Evolutionary conservation across 768 basidiomycete genomes (phyloP), one percentile per base, ranked within the genome.

Genomic region (Amanita brunnescens): DNA sequence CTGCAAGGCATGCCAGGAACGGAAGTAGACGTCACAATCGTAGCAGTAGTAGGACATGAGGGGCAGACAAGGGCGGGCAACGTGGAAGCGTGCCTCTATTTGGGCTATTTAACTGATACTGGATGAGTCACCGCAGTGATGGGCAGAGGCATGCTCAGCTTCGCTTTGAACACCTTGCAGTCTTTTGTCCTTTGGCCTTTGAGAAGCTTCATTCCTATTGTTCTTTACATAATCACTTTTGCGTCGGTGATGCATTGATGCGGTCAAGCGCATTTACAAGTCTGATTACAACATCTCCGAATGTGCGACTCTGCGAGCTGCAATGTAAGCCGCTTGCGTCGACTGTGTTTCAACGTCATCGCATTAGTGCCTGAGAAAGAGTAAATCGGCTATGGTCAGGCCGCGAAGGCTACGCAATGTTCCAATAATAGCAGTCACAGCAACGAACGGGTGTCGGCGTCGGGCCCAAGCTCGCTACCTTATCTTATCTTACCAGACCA

Each of bases 1-100:
- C 51, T 64, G 67, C 52, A 78, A 72, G 0, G 58, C 72, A 1
- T 0, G 2, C 55, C 55, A 54, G 0, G 74, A 60, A 0, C 57
- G 3, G 58, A 83, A 83, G 55, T 82, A 79, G 7, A 32, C 20
- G 0, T 68, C 45, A 54, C 81, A 85, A 8, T 65, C 58, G 9
- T 62, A 3, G 57, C 83, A 85, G 35, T 67, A 24, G 54, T 75
- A 53, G 52, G 42, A 29, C 42, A 43, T 43, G 16, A 29, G 42
- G 26, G 42, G 24, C 6, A 10, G 29, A 16, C 2, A n/a, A n/a
- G n/a, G 37, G 13, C 2, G 3, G 37, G n/a, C 3, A n/a, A 18
- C 6, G n/a, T 35, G 34, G 12, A 35, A 29, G 26, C 7, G 34
- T 35, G 34, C 3, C n/a, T n/a, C n/a, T n/a, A n/a, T n/a, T 12